Conservation (phyloP, 148 eudicot genomes). For the Salicornia ramosissima region DNA sequence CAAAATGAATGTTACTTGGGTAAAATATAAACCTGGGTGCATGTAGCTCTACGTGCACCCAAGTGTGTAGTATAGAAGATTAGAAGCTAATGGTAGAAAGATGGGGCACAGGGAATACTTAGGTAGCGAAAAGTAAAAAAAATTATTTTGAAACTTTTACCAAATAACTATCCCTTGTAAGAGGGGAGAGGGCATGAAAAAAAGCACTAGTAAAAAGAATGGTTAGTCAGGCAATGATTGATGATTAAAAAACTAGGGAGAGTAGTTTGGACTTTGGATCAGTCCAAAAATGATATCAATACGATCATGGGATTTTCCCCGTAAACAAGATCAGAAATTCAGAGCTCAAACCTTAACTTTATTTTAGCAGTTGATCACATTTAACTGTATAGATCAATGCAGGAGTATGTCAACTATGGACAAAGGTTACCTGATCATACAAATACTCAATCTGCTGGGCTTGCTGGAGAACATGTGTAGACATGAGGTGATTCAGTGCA, state of each 20-base stretch:
- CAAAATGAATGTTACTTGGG: no score
- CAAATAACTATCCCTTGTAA: neutral
- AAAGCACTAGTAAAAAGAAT: no score
- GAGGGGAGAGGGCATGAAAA: no score
- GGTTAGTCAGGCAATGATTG: no score
- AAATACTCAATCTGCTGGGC: slow-evolving; percentile 82
- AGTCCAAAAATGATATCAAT: neutral
- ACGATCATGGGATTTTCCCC: neutral
- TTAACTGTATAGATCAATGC: no score
- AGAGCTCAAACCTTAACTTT: neutral
- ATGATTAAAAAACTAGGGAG: no score
- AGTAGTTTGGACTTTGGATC: no score
- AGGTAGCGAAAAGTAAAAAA: neutral
- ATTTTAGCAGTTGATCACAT: no score
- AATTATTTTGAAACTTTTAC: neutral
- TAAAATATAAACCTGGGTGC: no score
- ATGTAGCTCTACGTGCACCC: no score
- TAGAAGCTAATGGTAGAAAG: no score
- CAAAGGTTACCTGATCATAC: slow-evolving; percentile 73
- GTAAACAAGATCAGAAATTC: neutral
- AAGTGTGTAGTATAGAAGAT: no score
- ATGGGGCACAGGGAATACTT: neutral
- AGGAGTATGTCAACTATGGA: neutral
- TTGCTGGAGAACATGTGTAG: slow-evolving; percentile 93
- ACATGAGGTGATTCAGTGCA: slow-evolving; percentile 92